These are phyloP conservation scores for Sequoia sempervirens DNA, from an alignment of 75 land plant species.

Conservation along the genomic window DNA sequence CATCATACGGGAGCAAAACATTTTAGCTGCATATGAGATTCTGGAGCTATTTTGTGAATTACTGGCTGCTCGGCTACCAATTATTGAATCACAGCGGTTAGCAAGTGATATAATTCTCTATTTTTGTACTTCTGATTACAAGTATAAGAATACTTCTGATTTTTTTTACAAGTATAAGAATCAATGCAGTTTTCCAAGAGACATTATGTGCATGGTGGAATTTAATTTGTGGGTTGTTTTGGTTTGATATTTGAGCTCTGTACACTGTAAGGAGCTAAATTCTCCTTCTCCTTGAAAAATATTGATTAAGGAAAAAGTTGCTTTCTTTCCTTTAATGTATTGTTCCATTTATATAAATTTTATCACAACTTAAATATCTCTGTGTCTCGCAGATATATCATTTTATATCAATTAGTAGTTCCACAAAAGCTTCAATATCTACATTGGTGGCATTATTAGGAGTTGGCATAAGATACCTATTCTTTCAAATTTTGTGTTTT, in stretches of 20 bases:
- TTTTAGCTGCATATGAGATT: slow-evolving; percentile 48
- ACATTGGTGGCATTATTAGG: not conserved
- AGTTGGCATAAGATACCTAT: not conserved
- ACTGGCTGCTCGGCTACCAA: slow-evolving; percentile 41
- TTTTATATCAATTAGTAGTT: not conserved
- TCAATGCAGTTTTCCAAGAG: not conserved
- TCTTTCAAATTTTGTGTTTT: not conserved
- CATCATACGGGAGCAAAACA: slow-evolving; percentile 42
- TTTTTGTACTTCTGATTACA: not conserved
- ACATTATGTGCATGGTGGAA: not conserved
- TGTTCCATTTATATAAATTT: not conserved
- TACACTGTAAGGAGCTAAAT: not conserved
- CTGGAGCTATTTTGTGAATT: slow-evolving; percentile 46
- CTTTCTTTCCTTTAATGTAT: no score
- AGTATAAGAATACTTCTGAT: not conserved
- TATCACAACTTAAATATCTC: not conserved
- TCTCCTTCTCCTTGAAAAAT: not conserved
- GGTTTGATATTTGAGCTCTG: not conserved
- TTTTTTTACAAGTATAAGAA: not conserved
- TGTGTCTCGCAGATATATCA: not conserved
- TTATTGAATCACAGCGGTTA: slow-evolving; percentile 44
- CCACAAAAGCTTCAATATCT: not conserved
- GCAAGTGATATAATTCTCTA: not conserved
- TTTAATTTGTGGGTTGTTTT: not conserved
- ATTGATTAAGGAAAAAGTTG: not conserved